Percentiles rank a stretch among this genome's conserved stretches.
Evolutionary conservation across 192 early-diverging fungal genomes (phyloP).

Genomic region (Coemansia sp.): DNA sequence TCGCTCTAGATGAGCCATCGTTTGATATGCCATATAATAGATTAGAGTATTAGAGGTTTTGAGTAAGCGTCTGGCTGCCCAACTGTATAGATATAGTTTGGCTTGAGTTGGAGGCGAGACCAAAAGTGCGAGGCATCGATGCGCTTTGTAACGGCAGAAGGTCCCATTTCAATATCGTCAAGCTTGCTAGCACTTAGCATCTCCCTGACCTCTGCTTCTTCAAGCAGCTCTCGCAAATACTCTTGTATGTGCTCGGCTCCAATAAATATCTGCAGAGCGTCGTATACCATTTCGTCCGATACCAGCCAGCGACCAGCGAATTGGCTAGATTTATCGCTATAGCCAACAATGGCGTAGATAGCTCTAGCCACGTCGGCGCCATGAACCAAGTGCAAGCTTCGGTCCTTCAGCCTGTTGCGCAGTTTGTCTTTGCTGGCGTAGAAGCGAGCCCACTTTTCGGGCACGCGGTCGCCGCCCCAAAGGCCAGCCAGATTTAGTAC

Average conservation of each 20-base stretch:
- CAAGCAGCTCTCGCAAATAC: conserved; percentile 24
- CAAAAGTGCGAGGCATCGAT: conserved; percentile 50
- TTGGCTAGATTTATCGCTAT: background rate
- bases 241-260: conserved; percentile 19
- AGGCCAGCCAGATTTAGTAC: conserved; percentile 50
- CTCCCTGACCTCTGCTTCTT: conserved; percentile 6
- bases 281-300: conserved; percentile 39
- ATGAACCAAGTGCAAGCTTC: conserved; percentile 48
- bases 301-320: conserved; percentile 39
- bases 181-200: conserved; percentile 20
- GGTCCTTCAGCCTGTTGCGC: conserved; percentile 25
- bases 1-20: background rate
- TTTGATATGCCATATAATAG: background rate
- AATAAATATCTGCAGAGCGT: conserved; percentile 33
- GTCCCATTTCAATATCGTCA: conserved; percentile 25
- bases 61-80: conserved; percentile 23
- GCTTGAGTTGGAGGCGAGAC: conserved; percentile 18
- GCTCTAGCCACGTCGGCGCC: conserved; percentile 42
- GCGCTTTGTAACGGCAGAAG: conserved; percentile 24
- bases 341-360: conserved; percentile 15
- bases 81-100: conserved; percentile 21
- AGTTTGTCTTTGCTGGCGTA: conserved; percentile 31
- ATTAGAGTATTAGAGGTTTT: background rate
- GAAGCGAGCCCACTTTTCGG: conserved; percentile 37
- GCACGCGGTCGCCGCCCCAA: conserved; percentile 47